Conservation (phyloP, 768 basidiomycete genomes). For the Botryobasidium botryosum region DNA sequence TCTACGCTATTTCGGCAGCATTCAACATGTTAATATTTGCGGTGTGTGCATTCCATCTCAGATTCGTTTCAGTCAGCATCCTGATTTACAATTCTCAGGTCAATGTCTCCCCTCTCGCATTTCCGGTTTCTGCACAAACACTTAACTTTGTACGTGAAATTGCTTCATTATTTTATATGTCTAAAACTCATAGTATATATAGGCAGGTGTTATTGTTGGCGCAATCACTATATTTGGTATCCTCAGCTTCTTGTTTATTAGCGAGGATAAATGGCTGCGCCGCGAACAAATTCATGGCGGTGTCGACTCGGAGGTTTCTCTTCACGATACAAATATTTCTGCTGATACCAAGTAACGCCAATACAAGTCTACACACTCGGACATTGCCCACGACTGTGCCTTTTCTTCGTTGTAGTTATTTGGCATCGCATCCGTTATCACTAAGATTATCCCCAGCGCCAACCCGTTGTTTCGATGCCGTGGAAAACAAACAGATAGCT, state of each 20-base stretch:
- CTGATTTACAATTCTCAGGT: too few relatives aligned
- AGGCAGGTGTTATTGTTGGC: conserved; percentile 67
- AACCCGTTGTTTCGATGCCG: too few relatives aligned
- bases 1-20: conserved; percentile 45
- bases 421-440: too few relatives aligned
- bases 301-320: too few relatives aligned
- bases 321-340: too few relatives aligned
- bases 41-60: conserved; percentile 26
- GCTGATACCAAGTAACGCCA: too few relatives aligned
- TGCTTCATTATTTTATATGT: background rate
- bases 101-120: conserved; percentile 71
- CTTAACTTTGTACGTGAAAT: conserved; percentile 64
- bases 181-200: background rate
- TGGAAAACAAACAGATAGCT: too few relatives aligned
- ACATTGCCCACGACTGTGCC: too few relatives aligned
- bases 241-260: conserved; percentile 59
- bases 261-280: conserved; percentile 64
- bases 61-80: background rate
- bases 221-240: conserved; percentile 60
- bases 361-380: too few relatives aligned
- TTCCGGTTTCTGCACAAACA: conserved; percentile 52
- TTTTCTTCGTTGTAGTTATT: too few relatives aligned
- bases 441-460: too few relatives aligned
- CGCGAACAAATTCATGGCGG: conserved; percentile 32
- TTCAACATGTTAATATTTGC: conserved; percentile 63